Percentiles rank a stretch among this genome's conserved stretches.
phyloP scores from a whole-genome alignment of 2,329 filamentous ascomycete genomes.

The Hypoxylon sp. region DNA sequence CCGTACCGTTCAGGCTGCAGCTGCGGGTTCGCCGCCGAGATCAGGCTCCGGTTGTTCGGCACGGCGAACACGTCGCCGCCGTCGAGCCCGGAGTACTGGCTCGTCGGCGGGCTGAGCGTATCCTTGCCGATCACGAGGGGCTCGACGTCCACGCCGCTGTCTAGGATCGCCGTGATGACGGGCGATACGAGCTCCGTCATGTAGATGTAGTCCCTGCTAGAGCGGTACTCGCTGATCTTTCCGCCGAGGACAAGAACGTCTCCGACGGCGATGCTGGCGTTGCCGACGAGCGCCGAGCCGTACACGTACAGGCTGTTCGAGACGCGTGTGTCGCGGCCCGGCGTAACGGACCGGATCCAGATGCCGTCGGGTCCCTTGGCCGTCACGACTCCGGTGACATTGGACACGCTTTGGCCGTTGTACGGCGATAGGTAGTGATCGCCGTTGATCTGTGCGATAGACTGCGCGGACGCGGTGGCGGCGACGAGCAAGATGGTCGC shows the following conservation, averaged over 20 bases:
- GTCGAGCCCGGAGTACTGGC: constrained; percentile 71
- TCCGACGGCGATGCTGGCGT: constrained; percentile 64
- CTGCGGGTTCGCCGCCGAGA: constrained; percentile 70
- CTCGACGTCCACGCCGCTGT: constrained; percentile 64
- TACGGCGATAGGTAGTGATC: constrained; percentile 72
- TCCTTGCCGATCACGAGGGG: constrained; percentile 72
- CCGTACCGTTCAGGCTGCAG: constrained; percentile 72
- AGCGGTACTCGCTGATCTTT: constrained; percentile 68
- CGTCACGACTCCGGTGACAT: constrained; percentile 72
- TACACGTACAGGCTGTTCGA: constrained; percentile 77
- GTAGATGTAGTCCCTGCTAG: constrained; percentile 67
- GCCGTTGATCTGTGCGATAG: constrained; percentile 74
- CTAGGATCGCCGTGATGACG: constrained; percentile 63
- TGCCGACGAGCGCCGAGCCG: constrained; percentile 61
- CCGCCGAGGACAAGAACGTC: constrained; percentile 72
- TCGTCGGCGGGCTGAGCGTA: constrained; percentile 67
- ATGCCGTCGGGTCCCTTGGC: constrained; percentile 72
- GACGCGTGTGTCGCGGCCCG: constrained; percentile 66
- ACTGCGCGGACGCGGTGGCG: constrained; percentile 44
- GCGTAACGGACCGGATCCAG: constrained; percentile 70
- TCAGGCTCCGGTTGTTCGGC: constrained; percentile 69
- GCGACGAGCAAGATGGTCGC: constrained; percentile 48
- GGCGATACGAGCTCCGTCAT: constrained; percentile 72
- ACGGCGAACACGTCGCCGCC: constrained; percentile 72
- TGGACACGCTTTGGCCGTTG: constrained; percentile 65